phyloP scores from a whole-genome alignment of 805 yeast genomes.

The Nakazawaea populi region DNA sequence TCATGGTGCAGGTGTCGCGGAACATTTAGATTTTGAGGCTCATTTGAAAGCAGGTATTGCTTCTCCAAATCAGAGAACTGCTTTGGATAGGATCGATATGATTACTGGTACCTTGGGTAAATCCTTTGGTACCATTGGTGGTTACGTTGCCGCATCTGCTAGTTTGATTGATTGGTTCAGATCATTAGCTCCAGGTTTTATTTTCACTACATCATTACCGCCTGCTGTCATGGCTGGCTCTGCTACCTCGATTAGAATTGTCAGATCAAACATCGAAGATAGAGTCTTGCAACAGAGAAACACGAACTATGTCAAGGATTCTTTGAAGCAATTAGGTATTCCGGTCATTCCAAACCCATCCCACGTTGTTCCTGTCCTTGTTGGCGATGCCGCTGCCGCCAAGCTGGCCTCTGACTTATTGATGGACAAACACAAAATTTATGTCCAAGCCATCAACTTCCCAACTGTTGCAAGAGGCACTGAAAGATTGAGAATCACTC shows the following conservation, averaged over 20 bases:
- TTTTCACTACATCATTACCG: conserved; percentile 93
- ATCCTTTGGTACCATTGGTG: conserved; percentile 96
- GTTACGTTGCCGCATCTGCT: conserved; percentile 88
- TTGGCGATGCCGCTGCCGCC: conserved; percentile 92
- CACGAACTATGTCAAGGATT: conserved; percentile 78
- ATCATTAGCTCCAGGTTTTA: conserved; percentile 95
- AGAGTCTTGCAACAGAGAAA: conserved; percentile 81
- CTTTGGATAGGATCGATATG: conserved; percentile 89
- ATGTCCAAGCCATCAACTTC: conserved; percentile 97
- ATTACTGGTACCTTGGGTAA: conserved; percentile 97
- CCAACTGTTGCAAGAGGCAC: conserved; percentile 96
- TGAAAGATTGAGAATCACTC: conserved; percentile 96
- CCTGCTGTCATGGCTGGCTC: conserved; percentile 99
- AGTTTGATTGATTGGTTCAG: conserved; percentile 90
- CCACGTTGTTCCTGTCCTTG: conserved; percentile 91
- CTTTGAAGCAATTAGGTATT: conserved; percentile 64
- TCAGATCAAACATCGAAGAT: conserved; percentile 68
- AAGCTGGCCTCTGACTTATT: conserved; percentile 86
- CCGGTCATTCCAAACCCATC: conserved; percentile 98
- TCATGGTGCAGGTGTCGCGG: conserved; percentile 99
- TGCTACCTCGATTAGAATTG: conserved; percentile 78
- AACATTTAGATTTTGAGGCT: conserved; percentile 84
- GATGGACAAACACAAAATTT: conserved; percentile 77
- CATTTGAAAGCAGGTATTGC: conserved; percentile 66
- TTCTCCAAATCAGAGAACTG: conserved; percentile 47